Evolutionary conservation across 208 protist genomes (phyloP).

Genomic region (Phytomonas francai): DNA sequence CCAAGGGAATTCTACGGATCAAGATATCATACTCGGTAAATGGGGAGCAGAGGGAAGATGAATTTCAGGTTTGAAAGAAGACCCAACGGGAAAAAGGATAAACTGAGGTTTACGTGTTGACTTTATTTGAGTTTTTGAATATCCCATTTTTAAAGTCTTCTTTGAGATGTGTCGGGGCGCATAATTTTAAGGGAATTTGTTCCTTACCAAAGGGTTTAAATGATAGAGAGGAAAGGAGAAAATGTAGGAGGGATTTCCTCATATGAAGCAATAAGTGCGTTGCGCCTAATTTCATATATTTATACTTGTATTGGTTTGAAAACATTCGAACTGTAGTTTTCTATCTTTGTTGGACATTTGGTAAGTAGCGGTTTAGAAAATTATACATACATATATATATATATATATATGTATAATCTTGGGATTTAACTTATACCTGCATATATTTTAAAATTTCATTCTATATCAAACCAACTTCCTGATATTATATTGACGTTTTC

Average conservation of each 20-base stretch:
- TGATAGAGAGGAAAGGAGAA: neutral
- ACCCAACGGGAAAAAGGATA: neutral
- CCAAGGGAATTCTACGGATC: conserved; percentile 52
- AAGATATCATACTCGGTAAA: conserved; percentile 56
- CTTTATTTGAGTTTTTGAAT: conserved; percentile 1
- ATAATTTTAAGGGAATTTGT: neutral
- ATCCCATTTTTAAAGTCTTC: neutral
- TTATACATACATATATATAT: neutral
- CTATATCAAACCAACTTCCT: neutral
- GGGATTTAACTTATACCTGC: neutral
- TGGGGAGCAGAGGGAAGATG: conserved; percentile 31
- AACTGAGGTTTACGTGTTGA: conserved; percentile 8
- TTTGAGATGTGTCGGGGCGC: neutral
- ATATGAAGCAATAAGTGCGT: neutral
- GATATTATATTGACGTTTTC: neutral
- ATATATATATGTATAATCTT: neutral
- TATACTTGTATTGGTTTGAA: neutral
- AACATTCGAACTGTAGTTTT: neutral
- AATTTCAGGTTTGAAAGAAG: conserved; percentile 53
- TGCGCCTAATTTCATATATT: neutral
- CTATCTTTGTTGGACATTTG: neutral
- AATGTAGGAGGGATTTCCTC: neutral
- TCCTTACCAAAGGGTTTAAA: neutral
- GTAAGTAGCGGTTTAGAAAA: neutral
- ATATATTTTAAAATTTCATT: neutral